Percentiles rank a stretch among this genome's conserved stretches.
Conservation (phyloP, 2,329 filamentous ascomycete species). For the Basipetospora chlamydospora region DNA sequence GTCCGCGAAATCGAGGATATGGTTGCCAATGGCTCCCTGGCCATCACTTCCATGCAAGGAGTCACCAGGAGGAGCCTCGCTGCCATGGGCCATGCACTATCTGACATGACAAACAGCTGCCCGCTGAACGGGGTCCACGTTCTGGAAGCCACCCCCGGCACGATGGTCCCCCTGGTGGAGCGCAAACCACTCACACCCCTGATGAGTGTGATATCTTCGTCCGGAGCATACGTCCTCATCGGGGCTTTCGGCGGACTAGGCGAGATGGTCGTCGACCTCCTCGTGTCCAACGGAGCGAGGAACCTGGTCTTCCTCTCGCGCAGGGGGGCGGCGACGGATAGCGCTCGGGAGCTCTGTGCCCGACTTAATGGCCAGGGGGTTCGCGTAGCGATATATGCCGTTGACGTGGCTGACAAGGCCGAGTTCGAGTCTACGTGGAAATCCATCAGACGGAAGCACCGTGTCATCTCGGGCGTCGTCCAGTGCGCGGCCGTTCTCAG, state of each 20-base stretch:
- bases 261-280: conserved; percentile 32
- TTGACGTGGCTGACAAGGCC: conserved; percentile 26
- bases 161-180: conserved; percentile 12
- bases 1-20: conserved; percentile 1
- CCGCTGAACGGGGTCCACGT: conserved; percentile 5
- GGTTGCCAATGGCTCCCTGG: not conserved
- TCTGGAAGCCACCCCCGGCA: conserved; percentile 6
- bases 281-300: conserved; percentile 34
- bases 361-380: conserved; percentile 18
- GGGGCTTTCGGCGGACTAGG: conserved; percentile 46
- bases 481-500: conserved; percentile 22
- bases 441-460: conserved; percentile 10
- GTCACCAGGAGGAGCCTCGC: not conserved
- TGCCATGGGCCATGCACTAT: not conserved
- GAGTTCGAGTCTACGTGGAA: conserved; percentile 14
- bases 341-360: conserved; percentile 18
- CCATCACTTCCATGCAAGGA: conserved; percentile 1
- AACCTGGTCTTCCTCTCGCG: conserved; percentile 40
- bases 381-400: conserved; percentile 18
- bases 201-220: conserved; percentile 14
- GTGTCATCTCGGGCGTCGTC: conserved; percentile 20
- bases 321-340: conserved; percentile 20
- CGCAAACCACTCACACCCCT: conserved; percentile 13
- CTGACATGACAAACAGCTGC: conserved; percentile 5
- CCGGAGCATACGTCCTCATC: conserved; percentile 34